Evolutionary conservation across 176 grass and related monocot species (phyloP).

Genomic region (Musa acuminata): DNA sequence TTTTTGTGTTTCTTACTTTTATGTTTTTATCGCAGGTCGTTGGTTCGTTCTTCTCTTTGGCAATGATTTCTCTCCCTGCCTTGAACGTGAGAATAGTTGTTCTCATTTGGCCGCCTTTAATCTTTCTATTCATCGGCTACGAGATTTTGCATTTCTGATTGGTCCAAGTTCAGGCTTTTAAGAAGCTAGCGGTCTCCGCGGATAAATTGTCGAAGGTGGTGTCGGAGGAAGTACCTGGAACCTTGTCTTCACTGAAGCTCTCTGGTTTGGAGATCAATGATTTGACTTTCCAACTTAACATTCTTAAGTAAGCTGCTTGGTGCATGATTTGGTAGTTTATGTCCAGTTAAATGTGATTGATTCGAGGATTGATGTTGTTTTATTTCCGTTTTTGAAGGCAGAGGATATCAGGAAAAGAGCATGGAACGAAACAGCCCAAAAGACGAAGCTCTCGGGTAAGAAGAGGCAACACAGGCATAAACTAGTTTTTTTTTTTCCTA

Average conservation of each 20-base stretch:
- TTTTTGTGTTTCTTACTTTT: not conserved
- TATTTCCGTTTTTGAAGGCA: constrained; percentile 21
- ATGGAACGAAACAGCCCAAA: constrained; percentile 10
- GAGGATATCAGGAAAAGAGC: constrained; percentile 15
- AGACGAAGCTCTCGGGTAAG: not conserved
- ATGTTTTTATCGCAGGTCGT: constrained; percentile 22
- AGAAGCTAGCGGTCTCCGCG: constrained; percentile 17
- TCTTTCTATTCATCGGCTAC: not conserved
- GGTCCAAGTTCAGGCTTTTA: constrained; percentile 21
- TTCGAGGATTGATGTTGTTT: constrained; percentile 1
- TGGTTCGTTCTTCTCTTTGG: constrained; percentile 29
- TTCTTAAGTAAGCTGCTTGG: constrained; percentile 26
- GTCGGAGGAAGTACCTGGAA: constrained; percentile 33
- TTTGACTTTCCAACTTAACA: constrained; percentile 37
- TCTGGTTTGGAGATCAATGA: constrained; percentile 47
- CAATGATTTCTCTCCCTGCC: constrained; percentile 30
- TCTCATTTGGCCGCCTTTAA: not conserved
- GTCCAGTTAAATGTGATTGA: not conserved
- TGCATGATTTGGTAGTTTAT: not conserved
- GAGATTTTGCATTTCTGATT: not conserved
- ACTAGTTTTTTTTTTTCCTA: not conserved
- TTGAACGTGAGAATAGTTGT: constrained; percentile 23
- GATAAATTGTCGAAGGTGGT: constrained; percentile 26
- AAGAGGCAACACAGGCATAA: not conserved
- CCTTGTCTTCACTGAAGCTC: constrained; percentile 36